Base-by-base conservation (phyloP, 225 moss, liverwort and hornwort genomes). In the Ulota crispa region DNA sequence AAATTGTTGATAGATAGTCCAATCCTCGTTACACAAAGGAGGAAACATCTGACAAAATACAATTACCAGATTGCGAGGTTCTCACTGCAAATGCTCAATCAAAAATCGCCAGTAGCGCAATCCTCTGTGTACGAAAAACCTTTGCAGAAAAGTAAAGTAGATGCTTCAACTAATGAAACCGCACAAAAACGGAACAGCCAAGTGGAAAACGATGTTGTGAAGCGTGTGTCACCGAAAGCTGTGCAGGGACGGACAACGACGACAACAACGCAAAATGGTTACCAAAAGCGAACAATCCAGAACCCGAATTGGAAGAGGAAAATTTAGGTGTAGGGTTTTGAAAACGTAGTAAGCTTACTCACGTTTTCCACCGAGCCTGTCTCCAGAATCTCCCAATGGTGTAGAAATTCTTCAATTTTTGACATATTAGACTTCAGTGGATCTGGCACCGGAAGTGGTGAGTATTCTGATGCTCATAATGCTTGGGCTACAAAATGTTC, bases 271-370 rank as follows among this genome's bases (percentile, higher is more conserved):
- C 28, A 0, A 20, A 82, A 76, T 31, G 63, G 52, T 66, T 27
- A 31, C 47, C 31, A 61, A 81, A 70, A 70, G 80, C 10, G 27
- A 47, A 41, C 68, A 43, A 24, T 24, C 24, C 5, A 4, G 12
- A 26, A 5, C 45, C n/a, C 18, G 32, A 73, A 53, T 56, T 68
- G 30, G 68, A 18, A 61, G 39, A 63, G n/a, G 61, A 57, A 61
- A 55, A 41, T 16, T 6, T n/a, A 24, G n/a, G 73, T 78, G 75
- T 82, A 86, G 82, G 86, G 86, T 56, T 86, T 75, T 5, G 31
- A 74, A 86, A 74, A 78, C 82, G 78, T 82, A 74, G 85, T 59
- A n/a, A n/a, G n/a, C n/a, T n/a, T n/a, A 69, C 82, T 76, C 82
- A 76, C 69, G 82, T 76, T 76, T 82, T 82, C 21, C 76, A 82